Evolutionary conservation across 768 basidiomycete species (phyloP), one percentile per base, ranked within the genome.

Genomic region (Mycena pura): DNA sequence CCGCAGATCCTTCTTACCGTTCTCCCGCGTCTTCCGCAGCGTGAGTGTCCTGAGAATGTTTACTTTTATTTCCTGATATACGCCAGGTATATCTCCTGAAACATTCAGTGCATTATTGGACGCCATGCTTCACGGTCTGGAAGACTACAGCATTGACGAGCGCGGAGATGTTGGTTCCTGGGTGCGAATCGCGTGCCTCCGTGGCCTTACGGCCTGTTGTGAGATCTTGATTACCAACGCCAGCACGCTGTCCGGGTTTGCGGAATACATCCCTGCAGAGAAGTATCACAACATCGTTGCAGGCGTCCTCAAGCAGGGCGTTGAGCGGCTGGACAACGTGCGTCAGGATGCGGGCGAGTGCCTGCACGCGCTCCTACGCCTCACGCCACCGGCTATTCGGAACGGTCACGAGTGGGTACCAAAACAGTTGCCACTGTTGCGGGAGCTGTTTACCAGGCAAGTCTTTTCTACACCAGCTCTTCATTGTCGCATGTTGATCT

Each of bases 101-200:
- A 63, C 78, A 34, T 77, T 88, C 49, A 73, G 77, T 54, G 69
- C 77, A 5, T 70, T 93, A 54, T 78, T 90, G 49, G 77, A 82
- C 53, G 81, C 84, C 19, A 70, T 93, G 34, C 73, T 89, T n/a
- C 72, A 70, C n/a, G 95, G 93, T 4, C 75, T 99, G 51, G 81
- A 86, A 19, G 96, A 99, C 77, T 99, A 99, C 71, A 91, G 93
- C 6, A 87, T 86, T 46, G 96, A 99, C 71, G 92, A 97, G 71
- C 88, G 96, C 65, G 96, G 96, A 5, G 97, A 99, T 71, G 91
- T 99, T 34, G 96, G 96, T 39, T 98, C 96, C 2, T 97, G 95
- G 95, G 84, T 95, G 50, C 91, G 96, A 63, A 83, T 91, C 7
- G 86, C 87, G 2, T 92, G 89, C 68, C 82, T 95, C 49, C 80